Base-by-base conservation (phyloP, 1,284 basidiomycete species). In the Ganoderma leucocontextum region DNA sequence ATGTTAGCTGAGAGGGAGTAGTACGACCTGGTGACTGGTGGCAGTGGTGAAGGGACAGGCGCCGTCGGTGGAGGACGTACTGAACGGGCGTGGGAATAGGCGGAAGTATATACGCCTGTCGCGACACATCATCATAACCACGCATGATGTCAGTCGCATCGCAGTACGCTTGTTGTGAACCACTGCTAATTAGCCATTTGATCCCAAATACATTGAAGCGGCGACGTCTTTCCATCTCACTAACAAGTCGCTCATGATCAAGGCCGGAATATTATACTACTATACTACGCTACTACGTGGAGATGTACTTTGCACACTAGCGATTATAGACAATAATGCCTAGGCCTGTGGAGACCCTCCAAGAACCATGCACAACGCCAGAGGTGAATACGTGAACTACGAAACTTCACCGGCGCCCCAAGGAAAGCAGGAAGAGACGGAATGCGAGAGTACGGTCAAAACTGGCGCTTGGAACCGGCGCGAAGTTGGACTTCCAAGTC, bases 401-500 rank as follows among this genome's bases (percentile, higher is more conserved):
- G 15, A 13, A 55, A 13, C 17, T 19, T 7, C 33, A 33, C 2
- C 8, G n/a, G n/a, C n/a, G 9, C 29, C 29, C 4, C 29, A 55
- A 29, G 8, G 52, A 55, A 25, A 53, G 52, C 52, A 53, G 29
- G 33, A 35, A 17, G 17, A 35, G 2, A 35, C 5, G 29, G 15
- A 4, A 55, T 2, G 52, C 15, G 33, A 35, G 6, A 55, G 13
- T 25, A 9, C 15, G 52, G 17, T 55, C 29, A 55, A 55, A 55
- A 55, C 29, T 38, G n/a, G 58, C n/a, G 9, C 19, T 61, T 66
- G 52, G 19, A 10, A 5, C 29, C n/a, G 4, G 53, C 36, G 29
- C 47, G 64, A 29, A 72, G 65, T 4, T 53, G 66, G 12, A 69
- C 67, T 49, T 70, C 68, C 25, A 72, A 42, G 7, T 53, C 42